Base-by-base conservation (phyloP, 805 yeast species). In the Lipomyces sp. region DNA sequence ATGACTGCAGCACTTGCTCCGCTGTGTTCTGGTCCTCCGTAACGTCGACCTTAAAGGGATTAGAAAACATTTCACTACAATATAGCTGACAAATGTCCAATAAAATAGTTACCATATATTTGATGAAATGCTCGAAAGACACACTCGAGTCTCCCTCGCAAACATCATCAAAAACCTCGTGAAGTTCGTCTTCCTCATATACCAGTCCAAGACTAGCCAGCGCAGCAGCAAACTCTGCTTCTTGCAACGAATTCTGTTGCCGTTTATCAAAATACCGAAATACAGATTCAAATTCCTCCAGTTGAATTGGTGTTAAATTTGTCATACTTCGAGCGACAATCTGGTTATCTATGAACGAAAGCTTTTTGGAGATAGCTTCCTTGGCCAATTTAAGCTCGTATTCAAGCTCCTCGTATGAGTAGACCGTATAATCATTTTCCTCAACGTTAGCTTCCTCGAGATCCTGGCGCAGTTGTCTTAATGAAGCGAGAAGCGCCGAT, bases 221-320 rank as follows among this genome's bases (percentile, higher is more conserved):
- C 2, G 78, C 75, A 0, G 70, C 70, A 2, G 67, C 63, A 52
- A 77, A 77, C 59, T 77, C 80, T 10, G 53, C 43, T 47, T 71
- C 71, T 31, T 68, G 66, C 46, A 77, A 62, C 32, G 67, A 63
- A 34, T 69, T 68, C 48, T 70, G 70, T 40, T 65, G 65, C 1
- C 70, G 68, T 29, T 61, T 64, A 52, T 68, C 73, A 51, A 72
- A 72, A 50, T 69, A 70, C 10, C 74, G 61, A 53, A 77, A 77
- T 14, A 74, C 70, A 3, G 71, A 60, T 53, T 73, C 76, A 57
- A 73, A 73, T 47, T 74, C 76, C 39, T 70, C 74, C 19, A 70
- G 54, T 45, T 71, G 73, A 23, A 63, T 62, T 1, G 72, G 69
- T 6, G 72, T 65, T 39, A 70, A 48, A 41, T 63, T 67, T 29